Base-by-base conservation (phyloP, 768 basidiomycete species). In the Asterophora lycoperdoides region DNA sequence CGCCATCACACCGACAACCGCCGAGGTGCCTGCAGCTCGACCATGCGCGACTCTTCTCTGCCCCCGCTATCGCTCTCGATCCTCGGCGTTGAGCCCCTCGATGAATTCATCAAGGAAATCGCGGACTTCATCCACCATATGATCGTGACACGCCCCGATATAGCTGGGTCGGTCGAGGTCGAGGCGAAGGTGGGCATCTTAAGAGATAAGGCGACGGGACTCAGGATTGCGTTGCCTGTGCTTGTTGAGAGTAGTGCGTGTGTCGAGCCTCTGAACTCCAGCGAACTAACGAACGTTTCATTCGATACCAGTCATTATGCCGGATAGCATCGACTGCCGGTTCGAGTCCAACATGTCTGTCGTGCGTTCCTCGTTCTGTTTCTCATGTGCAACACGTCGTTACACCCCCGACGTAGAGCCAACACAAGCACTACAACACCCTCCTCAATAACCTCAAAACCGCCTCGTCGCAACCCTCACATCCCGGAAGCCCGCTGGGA, bases 291-390 rank as follows among this genome's bases (percentile, higher is more conserved):
- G 23, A n/a, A 6, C 23, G 6, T 23, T 23, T 23, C 23, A 32
- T 13, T 32, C 8, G 9, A 13, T 32, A 3, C 29, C 13, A 96
- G 93, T 94, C 53, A 68, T 95, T 5, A 56, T 68, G 4, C 83
- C 86, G 8, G 79, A 84, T 44, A 68, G 63, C 29, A 52, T 78
- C 3, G 83, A 89, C 42, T 62, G 83, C 47, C 82, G 83, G 10
- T 97, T 97, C 65, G 89, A 93, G 64, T 88, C 91, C 52, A 93
- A 95, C 63, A 97, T 99, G 94, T 79, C 89, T 36, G 68, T 75
- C 54, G 91, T 95, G 62, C 60, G 86, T 77, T 48, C 38, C 38
- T 29, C 45, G 23, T 37, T 46, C 58, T 15, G 15, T 17, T 28
- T 49, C 35, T 41, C 49, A 23, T 23, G 3, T 23, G 3, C 3